These are phyloP conservation scores for Gymnopilus junonius DNA, from an alignment of 768 basidiomycete genomes.

Conservation along the genomic window DNA sequence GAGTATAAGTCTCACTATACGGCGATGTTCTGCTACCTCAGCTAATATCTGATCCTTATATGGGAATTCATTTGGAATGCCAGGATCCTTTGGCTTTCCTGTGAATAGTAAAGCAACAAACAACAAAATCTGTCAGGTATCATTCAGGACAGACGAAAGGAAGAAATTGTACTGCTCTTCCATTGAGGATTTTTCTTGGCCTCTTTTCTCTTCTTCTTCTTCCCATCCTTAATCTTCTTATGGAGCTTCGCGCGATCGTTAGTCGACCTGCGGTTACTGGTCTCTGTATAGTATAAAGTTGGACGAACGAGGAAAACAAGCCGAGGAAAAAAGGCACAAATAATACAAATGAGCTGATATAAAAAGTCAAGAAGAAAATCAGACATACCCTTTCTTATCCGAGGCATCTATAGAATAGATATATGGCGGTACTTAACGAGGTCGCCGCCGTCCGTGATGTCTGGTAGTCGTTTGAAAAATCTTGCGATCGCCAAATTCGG, in stretches of 20 bases:
- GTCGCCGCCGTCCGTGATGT: constrained; percentile 4
- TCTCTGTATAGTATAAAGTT: constrained; percentile 56
- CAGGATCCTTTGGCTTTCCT: constrained; percentile 89
- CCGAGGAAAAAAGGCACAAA: constrained; percentile 4
- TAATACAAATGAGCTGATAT: neutral
- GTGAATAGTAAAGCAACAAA: neutral
- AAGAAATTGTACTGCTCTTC: constrained; percentile 76
- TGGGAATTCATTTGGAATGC: constrained; percentile 91
- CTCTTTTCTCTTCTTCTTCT: constrained; percentile 74
- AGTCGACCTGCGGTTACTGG: constrained; percentile 79
- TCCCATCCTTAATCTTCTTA: constrained; percentile 76
- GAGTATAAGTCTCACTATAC: constrained; percentile 52
- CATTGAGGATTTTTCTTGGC: constrained; percentile 83
- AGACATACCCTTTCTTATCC: constrained; percentile 68
- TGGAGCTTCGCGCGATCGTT: constrained; percentile 74
- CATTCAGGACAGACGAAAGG: constrained; percentile 2
- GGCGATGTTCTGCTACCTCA: constrained; percentile 83
- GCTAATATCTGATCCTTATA: constrained; percentile 95
- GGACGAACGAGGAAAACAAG: neutral
- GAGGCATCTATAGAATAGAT: constrained; percentile 50
- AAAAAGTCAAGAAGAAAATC: neutral
- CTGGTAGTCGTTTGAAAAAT: constrained; percentile 14
- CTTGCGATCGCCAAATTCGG: constrained; percentile 20
- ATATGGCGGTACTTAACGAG: neutral
- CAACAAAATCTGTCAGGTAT: constrained; percentile 8